phyloP scores from a whole-genome alignment of 208 protist genomes.

The Acanthamoeba sp. region DNA sequence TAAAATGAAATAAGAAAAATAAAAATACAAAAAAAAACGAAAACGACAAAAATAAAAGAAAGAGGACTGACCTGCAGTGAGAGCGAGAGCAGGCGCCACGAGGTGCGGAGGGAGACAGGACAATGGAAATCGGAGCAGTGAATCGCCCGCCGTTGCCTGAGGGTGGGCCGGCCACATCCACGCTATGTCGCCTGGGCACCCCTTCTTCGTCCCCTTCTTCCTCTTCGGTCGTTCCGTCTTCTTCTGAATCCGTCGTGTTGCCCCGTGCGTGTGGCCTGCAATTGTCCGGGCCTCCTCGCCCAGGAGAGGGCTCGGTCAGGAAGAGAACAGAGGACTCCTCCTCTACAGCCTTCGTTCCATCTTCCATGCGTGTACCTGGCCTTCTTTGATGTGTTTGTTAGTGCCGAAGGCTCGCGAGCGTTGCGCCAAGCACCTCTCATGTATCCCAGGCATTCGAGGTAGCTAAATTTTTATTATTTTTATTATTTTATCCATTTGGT shows the following conservation, averaged over 20 bases:
- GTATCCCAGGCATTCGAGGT: no score
- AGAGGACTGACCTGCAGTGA: neutral
- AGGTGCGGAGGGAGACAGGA: neutral
- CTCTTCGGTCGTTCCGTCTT: neutral
- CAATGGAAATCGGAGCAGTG: neutral
- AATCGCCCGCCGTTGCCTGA: neutral
- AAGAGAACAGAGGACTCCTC: neutral
- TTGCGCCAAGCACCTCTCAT: neutral
- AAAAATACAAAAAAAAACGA: neutral
- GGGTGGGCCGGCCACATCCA: neutral
- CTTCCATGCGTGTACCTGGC: neutral
- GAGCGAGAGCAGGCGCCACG: constrained; percentile 16
- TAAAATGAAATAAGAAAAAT: constrained; percentile 26
- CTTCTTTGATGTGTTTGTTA: no score
- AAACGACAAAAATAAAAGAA: neutral
- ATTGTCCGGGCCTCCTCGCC: neutral
- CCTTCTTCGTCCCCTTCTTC: neutral
- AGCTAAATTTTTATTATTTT: neutral
- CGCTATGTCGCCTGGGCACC: neutral
- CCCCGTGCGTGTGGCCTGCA: neutral
- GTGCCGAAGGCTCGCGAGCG: no score
- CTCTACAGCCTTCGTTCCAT: neutral
- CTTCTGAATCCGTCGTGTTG: neutral
- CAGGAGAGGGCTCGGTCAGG: neutral
- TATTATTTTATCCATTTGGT: neutral